These are phyloP conservation scores for Periconia sp. DNA, from an alignment of 2,329 filamentous ascomycete genomes.

Conservation along the genomic window DNA sequence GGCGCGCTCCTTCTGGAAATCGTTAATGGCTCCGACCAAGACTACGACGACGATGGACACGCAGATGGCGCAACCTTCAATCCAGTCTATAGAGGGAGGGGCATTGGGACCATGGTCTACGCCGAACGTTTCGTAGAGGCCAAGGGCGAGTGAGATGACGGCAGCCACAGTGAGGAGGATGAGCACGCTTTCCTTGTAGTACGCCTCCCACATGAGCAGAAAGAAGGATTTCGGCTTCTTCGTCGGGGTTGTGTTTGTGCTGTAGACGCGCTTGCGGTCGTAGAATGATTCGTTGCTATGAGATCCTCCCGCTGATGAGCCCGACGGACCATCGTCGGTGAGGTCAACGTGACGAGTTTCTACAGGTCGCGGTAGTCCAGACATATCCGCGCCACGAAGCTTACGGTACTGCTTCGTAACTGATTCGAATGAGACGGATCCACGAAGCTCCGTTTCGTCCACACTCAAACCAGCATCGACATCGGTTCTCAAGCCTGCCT, in stretches of 20 bases:
- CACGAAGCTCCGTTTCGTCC: conserved; percentile 51
- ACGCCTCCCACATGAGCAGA: conserved; percentile 65
- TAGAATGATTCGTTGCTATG: conserved; percentile 36
- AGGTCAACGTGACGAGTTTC: conserved; percentile 13
- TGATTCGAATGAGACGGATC: conserved; percentile 51
- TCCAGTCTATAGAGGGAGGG: conserved; percentile 46
- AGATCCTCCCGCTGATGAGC: conserved; percentile 1
- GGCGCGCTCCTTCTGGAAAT: conserved; percentile 41
- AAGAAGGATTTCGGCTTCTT: conserved; percentile 64
- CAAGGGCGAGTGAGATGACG: conserved; percentile 67
- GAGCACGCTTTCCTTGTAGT: conserved; percentile 73
- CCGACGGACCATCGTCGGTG: conserved; percentile 11
- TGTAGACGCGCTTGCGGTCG: conserved; percentile 61
- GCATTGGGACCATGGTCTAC: conserved; percentile 42
- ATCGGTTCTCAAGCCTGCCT: conserved; percentile 53
- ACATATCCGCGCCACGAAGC: conserved; percentile 12
- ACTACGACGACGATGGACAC: conserved; percentile 43
- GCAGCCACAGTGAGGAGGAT: conserved; percentile 70
- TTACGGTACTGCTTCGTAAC: conserved; percentile 43
- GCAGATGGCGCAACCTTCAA: conserved; percentile 41
- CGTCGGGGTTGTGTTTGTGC: conserved; percentile 63
- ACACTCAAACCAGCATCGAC: conserved; percentile 49
- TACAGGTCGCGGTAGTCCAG: conserved; percentile 13
- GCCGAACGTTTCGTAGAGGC: conserved; percentile 65
- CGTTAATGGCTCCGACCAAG: conserved; percentile 40